phyloP scores from a whole-genome alignment of 2,329 filamentous ascomycete species.

The Xylariaceae sp. region DNA sequence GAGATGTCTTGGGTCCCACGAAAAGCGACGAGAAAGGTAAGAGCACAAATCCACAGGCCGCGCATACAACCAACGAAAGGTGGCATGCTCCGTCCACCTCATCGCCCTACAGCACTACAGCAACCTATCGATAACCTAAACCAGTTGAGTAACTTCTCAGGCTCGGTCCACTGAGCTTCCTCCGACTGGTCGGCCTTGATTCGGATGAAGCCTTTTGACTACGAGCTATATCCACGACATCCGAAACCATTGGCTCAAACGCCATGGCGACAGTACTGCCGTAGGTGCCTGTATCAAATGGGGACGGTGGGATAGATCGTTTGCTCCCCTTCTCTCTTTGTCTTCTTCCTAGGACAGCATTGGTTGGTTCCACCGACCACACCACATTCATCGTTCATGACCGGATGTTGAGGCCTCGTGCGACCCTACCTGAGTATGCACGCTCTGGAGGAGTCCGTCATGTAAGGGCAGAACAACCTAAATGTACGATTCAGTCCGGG shows the following conservation, averaged over 20 bases:
- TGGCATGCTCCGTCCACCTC: too few species aligned
- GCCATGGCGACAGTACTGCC: too few species aligned
- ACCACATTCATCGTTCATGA: slow-evolving; percentile 12
- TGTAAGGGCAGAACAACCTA: slow-evolving; percentile 2
- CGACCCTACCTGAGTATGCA: slow-evolving; percentile 21
- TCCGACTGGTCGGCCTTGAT: slow-evolving; percentile 2
- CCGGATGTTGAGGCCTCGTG: slow-evolving; percentile 27
- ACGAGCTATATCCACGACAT: too few species aligned
- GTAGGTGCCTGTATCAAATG: too few species aligned
- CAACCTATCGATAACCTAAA: neutral
- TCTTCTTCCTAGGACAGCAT: too few species aligned
- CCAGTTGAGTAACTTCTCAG: neutral
- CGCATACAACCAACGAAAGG: neutral
- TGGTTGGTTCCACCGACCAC: neutral
- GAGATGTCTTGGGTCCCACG: slow-evolving; percentile 4
- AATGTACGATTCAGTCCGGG: too few species aligned
- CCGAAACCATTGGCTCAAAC: too few species aligned
- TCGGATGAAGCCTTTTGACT: slow-evolving; percentile 3
- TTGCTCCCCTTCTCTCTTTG: too few species aligned
- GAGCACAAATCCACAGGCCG: neutral
- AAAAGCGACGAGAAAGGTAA: slow-evolving; percentile 1
- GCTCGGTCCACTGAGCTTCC: neutral
- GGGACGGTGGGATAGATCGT: too few species aligned
- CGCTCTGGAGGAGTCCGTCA: slow-evolving; percentile 10
- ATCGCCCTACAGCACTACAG: too few species aligned